Percentiles rank a stretch among this genome's conserved stretches.
phyloP scores from a whole-genome alignment of 331 rosid genomes.

The Quercus phellos region DNA sequence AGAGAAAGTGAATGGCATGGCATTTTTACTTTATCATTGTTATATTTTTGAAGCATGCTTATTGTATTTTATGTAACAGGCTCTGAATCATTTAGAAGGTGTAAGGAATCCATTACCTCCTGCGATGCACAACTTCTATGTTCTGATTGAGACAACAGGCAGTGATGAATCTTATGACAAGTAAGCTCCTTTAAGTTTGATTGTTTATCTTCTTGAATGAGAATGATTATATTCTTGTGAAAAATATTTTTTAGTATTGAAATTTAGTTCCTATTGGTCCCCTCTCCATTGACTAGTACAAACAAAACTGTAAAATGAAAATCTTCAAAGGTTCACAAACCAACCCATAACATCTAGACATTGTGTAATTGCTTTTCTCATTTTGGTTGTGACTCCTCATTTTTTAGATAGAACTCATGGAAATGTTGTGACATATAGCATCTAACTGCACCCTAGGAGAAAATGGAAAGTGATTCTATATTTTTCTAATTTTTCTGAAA shows the following conservation, averaged over 20 bases:
- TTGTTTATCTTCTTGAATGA: neutral
- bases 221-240: neutral
- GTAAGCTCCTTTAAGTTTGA: slow-evolving; percentile 37
- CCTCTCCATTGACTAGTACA: neutral
- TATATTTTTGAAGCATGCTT: slow-evolving; percentile 13
- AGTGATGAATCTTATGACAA: slow-evolving; percentile 77
- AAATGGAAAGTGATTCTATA: slow-evolving; percentile 9
- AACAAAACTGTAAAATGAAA: neutral
- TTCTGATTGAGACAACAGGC: slow-evolving; percentile 91
- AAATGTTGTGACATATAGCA: slow-evolving; percentile 1
- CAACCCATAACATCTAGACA: neutral
- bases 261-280: neutral
- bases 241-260: neutral
- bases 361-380: neutral
- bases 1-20: slow-evolving; percentile 13
- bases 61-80: slow-evolving; percentile 42
- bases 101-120: slow-evolving; percentile 82
- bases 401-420: neutral
- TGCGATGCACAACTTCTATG: slow-evolving; percentile 63
- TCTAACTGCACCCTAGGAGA: slow-evolving; percentile 3
- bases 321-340: neutral
- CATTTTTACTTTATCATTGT: slow-evolving; percentile 3
- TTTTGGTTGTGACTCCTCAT: neutral
- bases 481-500: neutral
- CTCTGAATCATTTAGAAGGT: slow-evolving; percentile 75